Evolutionary conservation across 768 basidiomycete species (phyloP), one percentile per base, ranked within the genome.

Genomic region (Sutorius australiensis): DNA sequence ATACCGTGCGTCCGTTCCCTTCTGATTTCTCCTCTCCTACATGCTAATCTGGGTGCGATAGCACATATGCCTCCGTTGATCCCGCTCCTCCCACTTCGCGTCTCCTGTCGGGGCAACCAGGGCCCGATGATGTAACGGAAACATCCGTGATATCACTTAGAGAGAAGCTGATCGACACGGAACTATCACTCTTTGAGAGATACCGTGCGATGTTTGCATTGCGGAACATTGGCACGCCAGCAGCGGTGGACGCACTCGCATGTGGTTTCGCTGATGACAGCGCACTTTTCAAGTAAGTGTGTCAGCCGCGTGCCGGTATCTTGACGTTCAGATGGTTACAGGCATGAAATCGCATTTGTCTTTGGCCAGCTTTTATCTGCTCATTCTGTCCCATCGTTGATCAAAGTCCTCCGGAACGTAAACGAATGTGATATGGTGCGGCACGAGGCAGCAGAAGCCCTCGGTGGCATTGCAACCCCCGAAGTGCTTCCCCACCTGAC

Each of bases 161-260:
- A 38, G 61, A 70, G 1, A 80, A 77, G 12, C 76, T 98, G 2
- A 78, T 95, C 19, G 77, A 95, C 64, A 76, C 73, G 2, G 67
- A 72, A 5, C 70, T 89, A 1, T 78, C 91, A 0, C 81, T 99
- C 0, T 99, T 98, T 64, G 84, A 91, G 61, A 84, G 97, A 27
- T 99, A 99, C 67, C 84, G 97, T 11, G 95, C 97, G 41, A 98
- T 99, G 97, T 99, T 99, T 67, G 88, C 93, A 2, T 79, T 99
- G 41, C 83, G 97, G 34, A 97, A 99, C 68, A 88, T 94, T n/a
- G 89, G 90, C 31, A 86, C 87, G 2, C 77, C 83, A 16, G 80
- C 79, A 3, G 95, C 95, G 2, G 89, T 99, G 6, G 83, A 92
- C 56, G 94, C 95, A 6, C 85, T 99, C 27, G 91, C 94, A 0